Percentiles rank a stretch among this genome's conserved stretches.
Evolutionary conservation across 208 protist species (phyloP).

Genomic region (Trypanosoma conorhini): DNA sequence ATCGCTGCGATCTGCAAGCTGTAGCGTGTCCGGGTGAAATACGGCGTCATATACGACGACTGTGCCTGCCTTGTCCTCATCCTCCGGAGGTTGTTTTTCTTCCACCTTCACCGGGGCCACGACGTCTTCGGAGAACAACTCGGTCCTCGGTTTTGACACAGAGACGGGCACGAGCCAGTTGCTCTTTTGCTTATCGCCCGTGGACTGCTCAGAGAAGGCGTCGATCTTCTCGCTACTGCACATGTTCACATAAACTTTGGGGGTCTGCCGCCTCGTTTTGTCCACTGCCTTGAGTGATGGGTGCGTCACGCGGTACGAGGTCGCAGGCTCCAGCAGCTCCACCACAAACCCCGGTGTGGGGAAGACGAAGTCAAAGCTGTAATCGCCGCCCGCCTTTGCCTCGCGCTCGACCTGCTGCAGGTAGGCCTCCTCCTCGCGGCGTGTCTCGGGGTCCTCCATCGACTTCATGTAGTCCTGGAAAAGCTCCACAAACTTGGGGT

Average conservation of each 20-base stretch:
- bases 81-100: background rate
- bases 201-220: conserved; percentile 67
- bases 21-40: conserved; percentile 80
- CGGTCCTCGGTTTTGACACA: conserved; percentile 69
- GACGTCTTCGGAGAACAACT: conserved; percentile 41
- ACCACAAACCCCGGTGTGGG: conserved; percentile 75
- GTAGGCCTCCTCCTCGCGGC: conserved; percentile 89
- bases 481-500: conserved; percentile 87
- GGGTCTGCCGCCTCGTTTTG: conserved; percentile 2
- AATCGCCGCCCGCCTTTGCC: conserved; percentile 82
- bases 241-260: conserved; percentile 71
- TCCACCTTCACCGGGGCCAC: background rate
- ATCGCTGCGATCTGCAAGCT: conserved; percentile 68
- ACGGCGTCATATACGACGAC: conserved; percentile 87
- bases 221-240: conserved; percentile 86
- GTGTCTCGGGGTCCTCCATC: conserved; percentile 84
- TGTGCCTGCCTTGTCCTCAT: conserved; percentile 15
- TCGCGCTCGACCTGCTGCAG: conserved; percentile 85
- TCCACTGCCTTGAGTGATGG: conserved; percentile 2
- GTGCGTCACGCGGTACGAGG: conserved; percentile 27
- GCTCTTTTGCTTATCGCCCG: conserved; percentile 58
- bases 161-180: conserved; percentile 90
- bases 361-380: conserved; percentile 92
- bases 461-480: conserved; percentile 90
- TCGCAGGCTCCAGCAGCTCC: conserved; percentile 74